These are phyloP conservation scores for Blastomyces gilchristii DNA, from an alignment of 2,329 filamentous ascomycete species.

Conservation along the genomic window DNA sequence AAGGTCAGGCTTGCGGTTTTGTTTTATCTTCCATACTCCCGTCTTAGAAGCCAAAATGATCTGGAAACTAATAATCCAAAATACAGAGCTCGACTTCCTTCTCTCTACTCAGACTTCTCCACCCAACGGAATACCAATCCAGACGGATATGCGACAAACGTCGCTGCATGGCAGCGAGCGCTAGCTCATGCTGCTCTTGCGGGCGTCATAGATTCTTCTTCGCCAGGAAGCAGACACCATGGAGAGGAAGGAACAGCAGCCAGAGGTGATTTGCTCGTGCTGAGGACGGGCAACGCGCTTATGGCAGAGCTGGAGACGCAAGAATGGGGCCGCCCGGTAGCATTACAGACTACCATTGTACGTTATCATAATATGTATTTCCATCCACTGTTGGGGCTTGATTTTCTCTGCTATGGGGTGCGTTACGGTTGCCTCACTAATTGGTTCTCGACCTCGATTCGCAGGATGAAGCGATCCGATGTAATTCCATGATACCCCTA, in stretches of 20 bases:
- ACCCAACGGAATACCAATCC: constrained; percentile 66
- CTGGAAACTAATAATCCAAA: not conserved
- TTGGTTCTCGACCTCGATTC: not conserved
- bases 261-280: constrained; percentile 40
- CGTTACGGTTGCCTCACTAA: not conserved
- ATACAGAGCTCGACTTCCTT: constrained; percentile 62
- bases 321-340: constrained; percentile 71
- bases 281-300: constrained; percentile 52
- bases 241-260: constrained; percentile 6
- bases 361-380: constrained; percentile 16
- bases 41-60: constrained; percentile 40
- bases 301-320: constrained; percentile 61
- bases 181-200: constrained; percentile 58
- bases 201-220: constrained; percentile 45
- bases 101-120: constrained; percentile 80
- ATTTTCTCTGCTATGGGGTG: not conserved
- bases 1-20: constrained; percentile 15
- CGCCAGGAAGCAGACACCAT: constrained; percentile 10
- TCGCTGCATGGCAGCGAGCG: constrained; percentile 66
- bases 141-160: constrained; percentile 73
- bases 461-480: constrained; percentile 58
- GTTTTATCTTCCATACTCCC: constrained; percentile 51
- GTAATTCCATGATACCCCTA: constrained; percentile 59
- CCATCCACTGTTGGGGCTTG: not conserved
- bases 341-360: constrained; percentile 64